Conservation (phyloP, 2,329 filamentous ascomycete species). For the Huntiella moniliformis region DNA sequence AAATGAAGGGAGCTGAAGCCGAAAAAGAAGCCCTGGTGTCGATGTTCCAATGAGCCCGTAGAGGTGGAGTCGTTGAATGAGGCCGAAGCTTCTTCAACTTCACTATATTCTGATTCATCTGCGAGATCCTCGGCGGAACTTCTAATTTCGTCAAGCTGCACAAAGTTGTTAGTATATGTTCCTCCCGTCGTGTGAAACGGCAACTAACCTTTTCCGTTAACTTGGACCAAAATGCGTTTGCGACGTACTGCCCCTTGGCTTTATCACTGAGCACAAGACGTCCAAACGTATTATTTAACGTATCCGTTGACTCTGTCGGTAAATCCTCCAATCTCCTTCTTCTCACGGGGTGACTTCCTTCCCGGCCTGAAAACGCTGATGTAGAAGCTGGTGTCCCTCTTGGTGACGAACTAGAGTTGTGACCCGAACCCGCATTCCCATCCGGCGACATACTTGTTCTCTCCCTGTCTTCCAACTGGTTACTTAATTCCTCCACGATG, state of each 20-base stretch:
- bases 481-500: constrained; percentile 52
- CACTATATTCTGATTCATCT: constrained; percentile 35
- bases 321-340: background rate
- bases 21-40: constrained; percentile 46
- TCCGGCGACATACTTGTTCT: constrained; percentile 8
- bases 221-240: constrained; percentile 58
- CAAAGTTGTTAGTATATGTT: background rate
- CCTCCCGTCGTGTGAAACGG: background rate
- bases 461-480: constrained; percentile 33
- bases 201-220: constrained; percentile 49
- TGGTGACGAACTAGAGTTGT: constrained; percentile 2
- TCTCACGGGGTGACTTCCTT: background rate
- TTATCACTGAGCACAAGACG: constrained; percentile 12
- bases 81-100: constrained; percentile 36
- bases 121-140: constrained; percentile 20
- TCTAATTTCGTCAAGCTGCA: constrained; percentile 25
- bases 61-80: constrained; percentile 2
- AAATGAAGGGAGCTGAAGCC: constrained; percentile 55
- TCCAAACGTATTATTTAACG: constrained; percentile 11
- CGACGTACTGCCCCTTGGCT: constrained; percentile 36
- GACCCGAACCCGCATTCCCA: constrained; percentile 3
- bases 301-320: constrained; percentile 1
- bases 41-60: constrained; percentile 21
- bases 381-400: constrained; percentile 6
- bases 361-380: background rate